These are phyloP conservation scores for Jatropha curcas DNA, from an alignment of 345 rosid species.

Conservation along the genomic window DNA sequence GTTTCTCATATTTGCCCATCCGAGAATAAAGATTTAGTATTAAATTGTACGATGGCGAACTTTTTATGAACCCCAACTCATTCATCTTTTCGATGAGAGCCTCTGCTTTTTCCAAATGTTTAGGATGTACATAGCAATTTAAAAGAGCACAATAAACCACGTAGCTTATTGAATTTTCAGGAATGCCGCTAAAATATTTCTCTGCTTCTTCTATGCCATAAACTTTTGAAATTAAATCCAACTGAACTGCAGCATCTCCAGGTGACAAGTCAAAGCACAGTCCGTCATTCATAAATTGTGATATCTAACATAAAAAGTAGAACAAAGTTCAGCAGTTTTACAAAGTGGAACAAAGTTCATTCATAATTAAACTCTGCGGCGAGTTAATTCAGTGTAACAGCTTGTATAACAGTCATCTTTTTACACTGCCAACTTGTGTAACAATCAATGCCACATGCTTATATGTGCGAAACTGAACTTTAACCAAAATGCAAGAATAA, in stretches of 20 bases:
- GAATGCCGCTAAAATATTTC: slow-evolving; percentile 37
- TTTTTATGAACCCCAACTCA: slow-evolving; percentile 30
- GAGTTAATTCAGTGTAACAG: not conserved
- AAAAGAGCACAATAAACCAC: slow-evolving; percentile 52
- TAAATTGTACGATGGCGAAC: slow-evolving; percentile 45
- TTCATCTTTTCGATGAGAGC: slow-evolving; percentile 38
- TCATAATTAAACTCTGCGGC: not conserved
- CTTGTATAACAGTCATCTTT: too few species aligned
- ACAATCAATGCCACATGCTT: not conserved
- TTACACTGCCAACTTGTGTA: not conserved
- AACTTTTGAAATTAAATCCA: slow-evolving; percentile 57
- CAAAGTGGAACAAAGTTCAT: not conserved
- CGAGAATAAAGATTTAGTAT: slow-evolving; percentile 54
- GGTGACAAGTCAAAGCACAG: slow-evolving; percentile 29
- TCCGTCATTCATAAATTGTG: slow-evolving; percentile 51
- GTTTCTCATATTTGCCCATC: slow-evolving; percentile 34
- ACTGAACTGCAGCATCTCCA: slow-evolving; percentile 47
- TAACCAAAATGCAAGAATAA: not conserved
- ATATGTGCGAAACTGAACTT: not conserved
- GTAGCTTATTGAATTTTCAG: slow-evolving; percentile 22
- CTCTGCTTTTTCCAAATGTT: slow-evolving; percentile 48
- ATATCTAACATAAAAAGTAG: slow-evolving; percentile 31
- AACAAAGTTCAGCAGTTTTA: not conserved
- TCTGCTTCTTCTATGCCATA: slow-evolving; percentile 45
- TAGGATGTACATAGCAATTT: slow-evolving; percentile 43